phyloP scores from a whole-genome alignment of 371 early-diverging fungal genomes.

The Mucor lusitanicus region DNA sequence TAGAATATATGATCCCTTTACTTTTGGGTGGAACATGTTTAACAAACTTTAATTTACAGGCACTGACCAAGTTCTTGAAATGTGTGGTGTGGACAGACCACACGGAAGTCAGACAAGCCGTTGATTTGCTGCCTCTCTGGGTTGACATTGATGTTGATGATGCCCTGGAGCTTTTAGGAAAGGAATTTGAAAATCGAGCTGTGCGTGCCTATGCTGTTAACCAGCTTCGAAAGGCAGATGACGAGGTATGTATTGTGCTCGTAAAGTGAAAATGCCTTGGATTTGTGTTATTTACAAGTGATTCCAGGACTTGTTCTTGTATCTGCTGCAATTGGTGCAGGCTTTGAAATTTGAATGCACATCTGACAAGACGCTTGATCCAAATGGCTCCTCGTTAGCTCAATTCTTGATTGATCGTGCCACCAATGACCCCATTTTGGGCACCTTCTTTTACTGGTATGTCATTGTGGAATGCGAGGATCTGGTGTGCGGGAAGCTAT shows the following conservation, averaged over 20 bases:
- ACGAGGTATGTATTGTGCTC: slow-evolving; percentile 64
- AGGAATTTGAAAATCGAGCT: slow-evolving; percentile 78
- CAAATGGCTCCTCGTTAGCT: slow-evolving; percentile 75
- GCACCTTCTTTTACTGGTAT: slow-evolving; percentile 94
- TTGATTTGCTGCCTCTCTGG: slow-evolving; percentile 86
- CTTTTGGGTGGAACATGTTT: neutral
- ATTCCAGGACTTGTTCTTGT: slow-evolving; percentile 80
- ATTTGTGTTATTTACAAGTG: neutral
- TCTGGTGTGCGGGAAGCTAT: slow-evolving; percentile 74
- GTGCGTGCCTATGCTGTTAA: slow-evolving; percentile 90
- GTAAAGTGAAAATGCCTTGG: neutral
- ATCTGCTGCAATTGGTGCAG: slow-evolving; percentile 94
- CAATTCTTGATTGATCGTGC: slow-evolving; percentile 88
- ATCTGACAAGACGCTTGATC: slow-evolving; percentile 36
- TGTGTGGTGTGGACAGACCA: slow-evolving; percentile 95
- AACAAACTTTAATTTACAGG: slow-evolving; percentile 40
- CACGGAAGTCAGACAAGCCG: slow-evolving; percentile 89
- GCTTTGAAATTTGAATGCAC: slow-evolving; percentile 92
- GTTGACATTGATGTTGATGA: slow-evolving; percentile 92
- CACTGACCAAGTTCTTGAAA: slow-evolving; percentile 94
- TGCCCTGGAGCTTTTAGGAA: slow-evolving; percentile 90
- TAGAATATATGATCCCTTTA: slow-evolving; percentile 19
- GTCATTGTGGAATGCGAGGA: slow-evolving; percentile 89
- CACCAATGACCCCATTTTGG: slow-evolving; percentile 77
- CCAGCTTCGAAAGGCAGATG: slow-evolving; percentile 88